A percentile compares a stretch with the other conserved stretches of the same genome.
Evolutionary conservation across 176 grass and related monocot species (phyloP).

Genomic region (Puccinellia tenuiflora): DNA sequence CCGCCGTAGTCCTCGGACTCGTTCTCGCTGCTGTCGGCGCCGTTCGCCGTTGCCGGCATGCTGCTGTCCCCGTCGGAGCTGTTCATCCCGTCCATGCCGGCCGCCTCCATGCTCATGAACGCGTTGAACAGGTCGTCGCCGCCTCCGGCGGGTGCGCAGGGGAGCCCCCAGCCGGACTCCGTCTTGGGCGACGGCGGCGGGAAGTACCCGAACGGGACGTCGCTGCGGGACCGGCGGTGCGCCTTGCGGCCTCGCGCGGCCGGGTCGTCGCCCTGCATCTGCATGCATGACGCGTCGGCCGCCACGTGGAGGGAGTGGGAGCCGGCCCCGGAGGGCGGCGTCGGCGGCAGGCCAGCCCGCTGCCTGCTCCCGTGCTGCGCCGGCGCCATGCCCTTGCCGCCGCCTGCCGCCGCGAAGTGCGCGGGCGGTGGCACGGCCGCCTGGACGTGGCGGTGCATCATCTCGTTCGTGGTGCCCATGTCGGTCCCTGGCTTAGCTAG

Average conservation of each 20-base stretch:
- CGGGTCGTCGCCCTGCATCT: conserved; percentile 56
- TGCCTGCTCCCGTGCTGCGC: conserved; percentile 13
- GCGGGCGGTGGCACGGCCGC: conserved; percentile 16
- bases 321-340: conserved; percentile 15
- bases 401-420: conserved; percentile 9
- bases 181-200: conserved; percentile 41
- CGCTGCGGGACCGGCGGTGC: conserved; percentile 66
- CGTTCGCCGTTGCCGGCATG: conserved; percentile 52
- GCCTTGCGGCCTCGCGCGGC: conserved; percentile 46
- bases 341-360: conserved; percentile 56
- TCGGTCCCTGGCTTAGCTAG: neutral
- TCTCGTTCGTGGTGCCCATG: conserved; percentile 54
- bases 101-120: conserved; percentile 79
- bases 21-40: conserved; percentile 92
- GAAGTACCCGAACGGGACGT: conserved; percentile 73
- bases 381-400: neutral
- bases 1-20: conserved; percentile 70
- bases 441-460: conserved; percentile 51
- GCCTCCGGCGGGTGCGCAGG: neutral
- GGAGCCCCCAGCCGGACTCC: conserved; percentile 34
- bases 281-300: conserved; percentile 47
- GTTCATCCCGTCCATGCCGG: conserved; percentile 61
- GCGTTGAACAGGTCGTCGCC: conserved; percentile 78
- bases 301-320: conserved; percentile 28
- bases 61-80: conserved; percentile 83